Percentiles rank a stretch among this genome's conserved stretches.
These are phyloP conservation scores for Liriodendron chinense DNA, from an alignment of 164 flowering plant species.

Conservation along the genomic window DNA sequence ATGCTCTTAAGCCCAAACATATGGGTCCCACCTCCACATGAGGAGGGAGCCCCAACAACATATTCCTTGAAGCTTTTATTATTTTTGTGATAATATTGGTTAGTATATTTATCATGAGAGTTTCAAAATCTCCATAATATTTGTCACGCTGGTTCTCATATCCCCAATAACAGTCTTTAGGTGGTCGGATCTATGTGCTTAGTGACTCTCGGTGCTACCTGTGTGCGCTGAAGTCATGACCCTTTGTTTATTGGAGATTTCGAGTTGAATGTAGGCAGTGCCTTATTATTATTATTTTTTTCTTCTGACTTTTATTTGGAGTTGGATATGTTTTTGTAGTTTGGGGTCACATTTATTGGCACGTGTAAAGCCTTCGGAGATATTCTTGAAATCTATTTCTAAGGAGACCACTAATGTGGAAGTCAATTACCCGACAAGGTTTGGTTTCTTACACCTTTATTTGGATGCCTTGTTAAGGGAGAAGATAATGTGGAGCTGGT, in stretches of 20 bases:
- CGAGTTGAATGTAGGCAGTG: not conserved
- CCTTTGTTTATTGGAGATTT: not conserved
- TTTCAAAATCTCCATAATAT: too few relatives aligned
- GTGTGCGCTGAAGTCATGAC: not conserved
- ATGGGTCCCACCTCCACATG: too few relatives aligned
- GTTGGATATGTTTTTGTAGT: conserved; percentile 30
- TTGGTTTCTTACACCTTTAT: conserved; percentile 3
- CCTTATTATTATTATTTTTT: not conserved
- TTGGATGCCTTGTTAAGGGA: not conserved
- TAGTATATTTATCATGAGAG: too few relatives aligned
- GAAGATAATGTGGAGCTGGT: too few relatives aligned
- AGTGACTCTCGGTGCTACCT: not conserved
- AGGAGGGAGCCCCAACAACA: too few relatives aligned
- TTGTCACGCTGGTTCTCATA: not conserved
- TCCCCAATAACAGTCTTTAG: not conserved
- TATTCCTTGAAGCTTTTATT: too few relatives aligned
- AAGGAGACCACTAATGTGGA: conserved; percentile 70
- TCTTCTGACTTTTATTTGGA: not conserved
- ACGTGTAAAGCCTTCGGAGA: conserved; percentile 87
- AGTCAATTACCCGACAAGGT: conserved; percentile 74
- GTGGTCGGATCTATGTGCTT: too few relatives aligned
- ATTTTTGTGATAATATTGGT: too few relatives aligned
- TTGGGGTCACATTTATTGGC: conserved; percentile 68
- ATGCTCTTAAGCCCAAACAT: too few relatives aligned
- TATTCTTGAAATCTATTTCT: conserved; percentile 76